Base-by-base conservation (phyloP, 208 protist species). In the Leishmania gerbilli region DNA sequence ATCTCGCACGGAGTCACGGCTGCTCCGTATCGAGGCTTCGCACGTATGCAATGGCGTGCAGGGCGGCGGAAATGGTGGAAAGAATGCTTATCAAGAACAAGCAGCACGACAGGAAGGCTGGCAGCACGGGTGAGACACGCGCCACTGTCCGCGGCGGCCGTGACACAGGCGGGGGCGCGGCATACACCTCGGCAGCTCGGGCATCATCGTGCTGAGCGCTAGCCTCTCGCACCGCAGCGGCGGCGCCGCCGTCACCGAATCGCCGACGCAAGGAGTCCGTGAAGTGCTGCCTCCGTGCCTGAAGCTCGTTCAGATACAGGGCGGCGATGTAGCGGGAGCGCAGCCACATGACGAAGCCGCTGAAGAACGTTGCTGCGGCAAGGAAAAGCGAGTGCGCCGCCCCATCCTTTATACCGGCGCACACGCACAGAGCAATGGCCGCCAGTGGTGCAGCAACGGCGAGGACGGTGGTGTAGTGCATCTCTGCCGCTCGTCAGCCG, bases 261-360 rank as follows among this genome's bases (percentile, higher is more conserved):
- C 71, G 69, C 8, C 45, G 76, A 13, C 76, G 76, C 2, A 84
- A 27, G 37, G 71, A 47, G 19, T 55, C 27, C 37, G 77, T 55
- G 19, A 79, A 85, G 1, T 19, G 5, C 65, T 64, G 58, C 37
- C 84, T 77, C 7, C 87, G 85, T 24, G 64, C 51, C 31, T 83
- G 76, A 6, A 84, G 83, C 84, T 91, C 89, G 3, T 58, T 76
- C 6, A 94, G 34, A 71, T 93, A 96, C 9, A 53, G 65, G 3
- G 40, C 74, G 24, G 88, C 91, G 31, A 96, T n/a, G 58, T 84
- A 88, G 65, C 90, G 76, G 0, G 88, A 88, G 40, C 82, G 84
- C n/a, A 96, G 60, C 85, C 88, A 95, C 68, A 93, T 65, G 0
- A 88, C 13, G 21, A 81, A 51, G 1, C 81, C 88, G 31, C 81